These are phyloP conservation scores for Acanthochlamys bracteata DNA, from an alignment of 106 monocot species.

Conservation along the genomic window DNA sequence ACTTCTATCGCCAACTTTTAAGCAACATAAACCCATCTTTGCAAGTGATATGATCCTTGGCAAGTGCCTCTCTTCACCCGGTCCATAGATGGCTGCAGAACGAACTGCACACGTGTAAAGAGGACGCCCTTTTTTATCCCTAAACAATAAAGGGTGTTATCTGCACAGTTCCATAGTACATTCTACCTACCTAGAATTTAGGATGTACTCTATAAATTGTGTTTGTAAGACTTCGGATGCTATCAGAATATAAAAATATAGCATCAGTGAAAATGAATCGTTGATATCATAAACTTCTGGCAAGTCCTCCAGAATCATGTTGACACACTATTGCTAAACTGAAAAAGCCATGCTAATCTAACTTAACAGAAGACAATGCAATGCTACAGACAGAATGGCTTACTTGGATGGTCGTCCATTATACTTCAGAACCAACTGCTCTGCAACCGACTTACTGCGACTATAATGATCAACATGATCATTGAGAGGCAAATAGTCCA, in stretches of 20 bases:
- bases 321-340: no score
- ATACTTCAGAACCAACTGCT: conserved; percentile 86
- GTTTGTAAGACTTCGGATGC: no score
- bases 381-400: conserved; percentile 3
- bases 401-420: conserved; percentile 78
- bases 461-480: conserved; percentile 93
- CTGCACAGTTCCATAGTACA: background rate
- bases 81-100: conserved; percentile 96
- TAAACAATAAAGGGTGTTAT: conserved; percentile 11
- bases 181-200: background rate
- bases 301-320: no score
- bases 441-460: conserved; percentile 81
- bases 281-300: no score
- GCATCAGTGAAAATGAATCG: no score
- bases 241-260: no score
- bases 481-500: conserved; percentile 80
- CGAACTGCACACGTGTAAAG: conserved; percentile 96
- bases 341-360: no score
- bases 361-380: no score
- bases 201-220: no score
- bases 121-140: conserved; percentile 33
- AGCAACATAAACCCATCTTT: conserved; percentile 56
- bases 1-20: conserved; percentile 62
- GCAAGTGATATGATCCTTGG: conserved; percentile 86
- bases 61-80: conserved; percentile 89